Percentiles rank a stretch among this genome's conserved stretches.
Conservation (phyloP, 108 stramenopile species). For the Phaeodactylum tricornutum region DNA sequence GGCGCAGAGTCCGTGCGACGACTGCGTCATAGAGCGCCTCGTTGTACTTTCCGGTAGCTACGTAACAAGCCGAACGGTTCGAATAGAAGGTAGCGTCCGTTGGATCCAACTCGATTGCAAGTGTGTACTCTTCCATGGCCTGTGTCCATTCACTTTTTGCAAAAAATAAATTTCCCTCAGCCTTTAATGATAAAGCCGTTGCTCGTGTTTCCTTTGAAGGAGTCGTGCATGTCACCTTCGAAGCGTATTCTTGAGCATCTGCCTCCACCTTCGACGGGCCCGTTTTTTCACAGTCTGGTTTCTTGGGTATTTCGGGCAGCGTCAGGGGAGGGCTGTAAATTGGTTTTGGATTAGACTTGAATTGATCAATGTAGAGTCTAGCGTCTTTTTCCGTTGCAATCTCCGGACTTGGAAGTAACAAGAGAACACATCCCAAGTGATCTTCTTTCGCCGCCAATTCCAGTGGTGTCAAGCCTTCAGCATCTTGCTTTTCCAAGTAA, state of each 20-base stretch:
- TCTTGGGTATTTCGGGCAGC: background rate
- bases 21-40: conserved; percentile 23
- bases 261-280: background rate
- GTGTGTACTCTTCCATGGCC: conserved; percentile 38
- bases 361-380: conserved; percentile 4
- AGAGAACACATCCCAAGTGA: conserved; percentile 12
- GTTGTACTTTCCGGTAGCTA: background rate
- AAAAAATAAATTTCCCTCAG: conserved; percentile 22
- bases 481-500: conserved; percentile 3
- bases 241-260: background rate
- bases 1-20: conserved; percentile 13
- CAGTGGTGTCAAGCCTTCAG: conserved; percentile 8
- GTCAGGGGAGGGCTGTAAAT: too few species aligned
- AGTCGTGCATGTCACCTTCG: background rate
- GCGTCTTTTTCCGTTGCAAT: conserved; percentile 5
- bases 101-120: conserved; percentile 46
- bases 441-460: conserved; percentile 13
- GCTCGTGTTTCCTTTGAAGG: conserved; percentile 9
- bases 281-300: background rate
- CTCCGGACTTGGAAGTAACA: conserved; percentile 4
- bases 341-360: background rate
- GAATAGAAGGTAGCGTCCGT: conserved; percentile 54
- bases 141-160: conserved; percentile 15
- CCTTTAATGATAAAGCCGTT: conserved; percentile 15
- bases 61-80: conserved; percentile 38